Conservation (phyloP, 129 eudicot genomes). For the Logfia minima region DNA sequence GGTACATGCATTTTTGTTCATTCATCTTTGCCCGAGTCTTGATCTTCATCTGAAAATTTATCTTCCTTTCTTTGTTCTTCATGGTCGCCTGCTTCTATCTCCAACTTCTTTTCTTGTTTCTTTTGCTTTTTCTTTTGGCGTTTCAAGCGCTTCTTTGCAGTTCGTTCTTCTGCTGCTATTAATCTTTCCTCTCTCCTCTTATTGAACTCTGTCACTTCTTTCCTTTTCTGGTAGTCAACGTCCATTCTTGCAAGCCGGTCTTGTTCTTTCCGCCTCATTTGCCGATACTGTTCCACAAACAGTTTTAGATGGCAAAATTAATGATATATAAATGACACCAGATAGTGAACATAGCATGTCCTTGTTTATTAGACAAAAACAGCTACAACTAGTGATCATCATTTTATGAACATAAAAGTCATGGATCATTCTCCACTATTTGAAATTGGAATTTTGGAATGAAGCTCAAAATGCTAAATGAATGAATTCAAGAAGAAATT, state of each 20-base stretch:
- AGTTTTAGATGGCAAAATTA: conserved; percentile 13
- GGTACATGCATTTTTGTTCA: conserved; percentile 16
- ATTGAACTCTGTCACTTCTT: conserved; percentile 74
- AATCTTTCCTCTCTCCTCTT: conserved; percentile 73
- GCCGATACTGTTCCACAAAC: conserved; percentile 66
- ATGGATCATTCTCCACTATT: background rate
- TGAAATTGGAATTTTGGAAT: background rate
- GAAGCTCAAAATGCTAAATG: background rate
- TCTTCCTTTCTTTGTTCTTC: conserved; percentile 47
- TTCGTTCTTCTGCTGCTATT: conserved; percentile 88
- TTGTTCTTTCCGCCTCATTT: conserved; percentile 92
- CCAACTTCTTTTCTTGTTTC: conserved; percentile 63
- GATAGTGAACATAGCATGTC: background rate
- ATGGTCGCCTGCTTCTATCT: conserved; percentile 45
- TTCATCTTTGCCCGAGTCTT: conserved; percentile 49
- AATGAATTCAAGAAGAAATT: background rate
- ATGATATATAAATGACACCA: conserved; percentile 13
- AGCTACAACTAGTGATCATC: background rate
- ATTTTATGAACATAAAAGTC: background rate
- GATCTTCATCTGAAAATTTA: conserved; percentile 52
- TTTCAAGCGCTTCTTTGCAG: conserved; percentile 85
- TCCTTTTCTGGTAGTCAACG: conserved; percentile 71
- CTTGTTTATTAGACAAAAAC: background rate
- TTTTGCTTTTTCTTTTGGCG: conserved; percentile 88
- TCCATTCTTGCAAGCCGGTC: conserved; percentile 92